Percentiles rank a stretch among this genome's conserved stretches.
phyloP scores from a whole-genome alignment of 495 filamentous ascomycete genomes.

The Penicillium steckii region DNA sequence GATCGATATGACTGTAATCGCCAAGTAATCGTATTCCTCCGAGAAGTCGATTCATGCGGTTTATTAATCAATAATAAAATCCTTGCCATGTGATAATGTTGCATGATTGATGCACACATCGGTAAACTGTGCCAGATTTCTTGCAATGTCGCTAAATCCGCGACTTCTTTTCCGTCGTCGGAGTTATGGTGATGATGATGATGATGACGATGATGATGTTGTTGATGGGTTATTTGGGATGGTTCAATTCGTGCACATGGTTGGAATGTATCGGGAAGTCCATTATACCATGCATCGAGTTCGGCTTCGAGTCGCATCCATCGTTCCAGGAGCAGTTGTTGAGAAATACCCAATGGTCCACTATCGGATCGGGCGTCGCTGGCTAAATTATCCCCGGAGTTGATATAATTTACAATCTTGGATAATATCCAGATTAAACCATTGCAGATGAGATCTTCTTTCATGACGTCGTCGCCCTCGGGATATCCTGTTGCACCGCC shows the following conservation, averaged over 20 bases:
- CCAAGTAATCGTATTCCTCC: conserved; percentile 47
- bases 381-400: conserved; percentile 47
- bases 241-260: conserved; percentile 46
- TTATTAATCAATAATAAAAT: conserved; percentile 63
- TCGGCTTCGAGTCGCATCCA: conserved; percentile 56
- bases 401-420: conserved; percentile 62
- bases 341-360: conserved; percentile 48
- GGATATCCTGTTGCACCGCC: conserved; percentile 41
- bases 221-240: conserved; percentile 16
- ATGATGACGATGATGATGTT: too few species aligned
- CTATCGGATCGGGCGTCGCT: conserved; percentile 30
- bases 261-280: conserved; percentile 56
- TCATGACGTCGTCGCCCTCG: conserved; percentile 50
- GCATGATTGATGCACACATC: conserved; percentile 64
- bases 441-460: conserved; percentile 63
- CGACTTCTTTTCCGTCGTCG: conserved; percentile 25
- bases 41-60: conserved; percentile 54
- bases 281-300: conserved; percentile 57
- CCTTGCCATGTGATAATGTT: conserved; percentile 64
- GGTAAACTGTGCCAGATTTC: conserved; percentile 64
- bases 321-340: conserved; percentile 53
- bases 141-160: conserved; percentile 41
- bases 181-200: too few species aligned
- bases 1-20: conserved; percentile 53
- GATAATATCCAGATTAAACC: conserved; percentile 62